Conservation (phyloP, 202 grass and related monocot genomes). For the Schoenoplectus tabernaemontani region DNA sequence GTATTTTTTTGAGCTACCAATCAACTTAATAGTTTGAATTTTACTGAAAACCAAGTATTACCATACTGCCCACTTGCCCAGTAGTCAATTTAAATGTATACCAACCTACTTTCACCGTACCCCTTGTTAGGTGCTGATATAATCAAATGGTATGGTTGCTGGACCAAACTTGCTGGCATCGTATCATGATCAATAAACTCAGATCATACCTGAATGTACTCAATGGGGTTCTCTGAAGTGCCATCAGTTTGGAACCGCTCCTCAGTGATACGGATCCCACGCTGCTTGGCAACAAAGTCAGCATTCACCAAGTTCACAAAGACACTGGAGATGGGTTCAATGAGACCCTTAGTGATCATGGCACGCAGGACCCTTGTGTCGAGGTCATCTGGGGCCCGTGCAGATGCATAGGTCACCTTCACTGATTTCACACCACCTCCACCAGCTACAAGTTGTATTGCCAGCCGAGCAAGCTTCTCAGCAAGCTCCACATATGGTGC, state of each 20-base stretch:
- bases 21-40: background rate
- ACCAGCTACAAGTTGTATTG: slow-evolving; percentile 77
- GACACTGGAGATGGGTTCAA: slow-evolving; percentile 67
- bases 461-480: slow-evolving; percentile 71
- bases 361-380: slow-evolving; percentile 81
- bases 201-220: slow-evolving; percentile 43
- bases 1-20: background rate
- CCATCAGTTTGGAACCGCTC: slow-evolving; percentile 64
- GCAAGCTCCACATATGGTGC: slow-evolving; percentile 69
- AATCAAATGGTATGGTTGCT: background rate
- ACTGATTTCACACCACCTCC: slow-evolving; percentile 84
- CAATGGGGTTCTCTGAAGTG: slow-evolving; percentile 57
- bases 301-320: slow-evolving; percentile 88
- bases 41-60: background rate
- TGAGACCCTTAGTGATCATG: slow-evolving; percentile 93
- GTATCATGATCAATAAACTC: background rate
- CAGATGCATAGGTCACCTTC: slow-evolving; percentile 72
- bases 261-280: slow-evolving; percentile 63
- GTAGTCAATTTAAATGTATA: background rate
- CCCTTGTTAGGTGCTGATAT: background rate
- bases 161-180: background rate
- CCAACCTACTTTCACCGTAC: background rate
- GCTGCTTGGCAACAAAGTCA: slow-evolving; percentile 75
- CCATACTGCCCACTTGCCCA: background rate
- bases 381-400: slow-evolving; percentile 65